Evolutionary conservation across 176 grass and related monocot genomes (phyloP).

Genomic region (Oryza rufipogon): DNA sequence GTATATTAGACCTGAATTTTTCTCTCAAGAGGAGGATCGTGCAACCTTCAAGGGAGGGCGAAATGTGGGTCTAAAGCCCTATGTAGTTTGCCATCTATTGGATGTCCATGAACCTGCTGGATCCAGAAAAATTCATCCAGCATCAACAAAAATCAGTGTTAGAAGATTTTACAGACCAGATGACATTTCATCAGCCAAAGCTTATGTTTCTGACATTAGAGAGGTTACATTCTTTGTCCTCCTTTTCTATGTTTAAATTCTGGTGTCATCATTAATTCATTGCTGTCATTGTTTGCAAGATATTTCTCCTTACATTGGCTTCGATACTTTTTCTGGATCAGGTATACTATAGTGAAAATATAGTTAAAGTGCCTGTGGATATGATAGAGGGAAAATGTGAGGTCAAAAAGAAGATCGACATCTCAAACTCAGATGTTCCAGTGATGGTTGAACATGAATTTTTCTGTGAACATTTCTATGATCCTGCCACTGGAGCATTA

Average conservation of each 20-base stretch:
- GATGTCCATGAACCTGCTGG: conserved; percentile 50
- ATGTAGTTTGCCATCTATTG: conserved; percentile 82
- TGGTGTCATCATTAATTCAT: conserved; percentile 18
- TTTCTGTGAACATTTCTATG: conserved; percentile 93
- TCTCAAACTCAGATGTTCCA: conserved; percentile 68
- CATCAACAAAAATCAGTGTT: conserved; percentile 71
- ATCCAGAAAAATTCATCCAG: conserved; percentile 60
- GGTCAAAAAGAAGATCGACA: conserved; percentile 76
- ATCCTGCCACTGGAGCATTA: conserved; percentile 80
- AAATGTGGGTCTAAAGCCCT: conserved; percentile 93
- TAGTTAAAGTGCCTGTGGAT: conserved; percentile 70
- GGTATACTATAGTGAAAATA: conserved; percentile 97
- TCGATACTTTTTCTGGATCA: conserved; percentile 52
- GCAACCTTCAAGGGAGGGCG: conserved; percentile 79
- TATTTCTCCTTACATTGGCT: conserved; percentile 24
- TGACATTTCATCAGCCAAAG: conserved; percentile 83
- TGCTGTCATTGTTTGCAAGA: conserved; percentile 30
- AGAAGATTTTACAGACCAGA: conserved; percentile 98
- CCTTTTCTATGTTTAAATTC: conserved; percentile 30
- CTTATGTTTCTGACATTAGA: conserved; percentile 93
- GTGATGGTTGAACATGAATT: conserved; percentile 85
- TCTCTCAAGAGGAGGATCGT: conserved; percentile 61
- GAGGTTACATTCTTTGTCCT: conserved; percentile 56
- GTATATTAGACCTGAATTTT: conserved; percentile 82
- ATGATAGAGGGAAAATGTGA: conserved; percentile 95